A percentile compares a stretch with the other conserved stretches of the same genome.
Evolutionary conservation across 202 grass and related monocot species (phyloP).

Genomic region (Saccharum hybrid): DNA sequence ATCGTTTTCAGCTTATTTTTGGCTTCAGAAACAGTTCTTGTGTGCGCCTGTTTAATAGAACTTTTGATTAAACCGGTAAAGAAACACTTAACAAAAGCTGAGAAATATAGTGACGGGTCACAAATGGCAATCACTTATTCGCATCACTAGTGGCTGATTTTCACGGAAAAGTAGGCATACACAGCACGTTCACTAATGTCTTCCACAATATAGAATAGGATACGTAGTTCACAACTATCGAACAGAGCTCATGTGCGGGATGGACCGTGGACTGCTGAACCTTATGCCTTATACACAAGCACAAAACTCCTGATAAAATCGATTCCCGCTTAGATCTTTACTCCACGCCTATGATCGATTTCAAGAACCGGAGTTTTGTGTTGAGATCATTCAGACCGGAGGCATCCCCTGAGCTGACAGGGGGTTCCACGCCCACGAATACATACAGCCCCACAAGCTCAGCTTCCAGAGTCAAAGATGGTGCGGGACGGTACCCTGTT

Average conservation of each 20-base stretch:
- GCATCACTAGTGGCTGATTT: background rate
- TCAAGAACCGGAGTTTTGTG: slow-evolving; percentile 43
- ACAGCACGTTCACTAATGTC: background rate
- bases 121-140: background rate
- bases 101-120: background rate
- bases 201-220: background rate
- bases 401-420: background rate
- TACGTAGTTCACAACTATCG: no score
- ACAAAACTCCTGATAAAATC: background rate
- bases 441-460: slow-evolving; percentile 39
- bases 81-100: background rate
- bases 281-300: background rate
- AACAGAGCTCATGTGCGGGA: background rate
- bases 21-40: no score
- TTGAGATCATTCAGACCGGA: slow-evolving; percentile 26
- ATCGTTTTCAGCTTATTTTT: no score
- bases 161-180: background rate
- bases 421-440: slow-evolving; percentile 50
- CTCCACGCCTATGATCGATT: slow-evolving; percentile 56
- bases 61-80: background rate
- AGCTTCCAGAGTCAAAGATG: slow-evolving; percentile 26
- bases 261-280: background rate
- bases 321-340: background rate
- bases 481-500: slow-evolving; percentile 27
- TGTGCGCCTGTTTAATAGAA: no score